Evolutionary conservation across 2,329 filamentous ascomycete genomes (phyloP).

Genomic region (Phyllosticta citribraziliensis): DNA sequence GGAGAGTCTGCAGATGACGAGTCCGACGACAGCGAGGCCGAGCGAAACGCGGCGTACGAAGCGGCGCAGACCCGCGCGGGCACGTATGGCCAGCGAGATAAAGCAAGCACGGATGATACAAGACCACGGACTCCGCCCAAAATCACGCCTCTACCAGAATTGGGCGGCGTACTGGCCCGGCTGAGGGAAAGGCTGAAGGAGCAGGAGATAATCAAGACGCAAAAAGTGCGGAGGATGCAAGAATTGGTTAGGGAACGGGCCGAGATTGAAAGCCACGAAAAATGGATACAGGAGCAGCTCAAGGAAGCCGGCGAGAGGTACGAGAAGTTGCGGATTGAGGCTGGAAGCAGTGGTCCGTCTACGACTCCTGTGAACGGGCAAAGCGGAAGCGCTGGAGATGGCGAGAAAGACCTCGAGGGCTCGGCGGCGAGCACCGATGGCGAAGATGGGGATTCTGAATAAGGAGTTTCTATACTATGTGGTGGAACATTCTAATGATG

Average conservation of each 20-base stretch:
- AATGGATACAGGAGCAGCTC: conserved; percentile 69
- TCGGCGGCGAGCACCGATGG: conserved; percentile 16
- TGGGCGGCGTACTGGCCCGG: conserved; percentile 56
- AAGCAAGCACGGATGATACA: conserved; percentile 29
- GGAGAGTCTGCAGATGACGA: conserved; percentile 53
- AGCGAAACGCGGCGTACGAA: conserved; percentile 71
- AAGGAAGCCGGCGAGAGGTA: conserved; percentile 71
- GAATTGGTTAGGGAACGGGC: conserved; percentile 58
- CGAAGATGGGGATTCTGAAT: not conserved
- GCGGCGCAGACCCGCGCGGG: conserved; percentile 75
- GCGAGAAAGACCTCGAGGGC: conserved; percentile 24
- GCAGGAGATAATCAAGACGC: conserved; percentile 51
- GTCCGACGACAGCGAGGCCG: conserved; percentile 53
- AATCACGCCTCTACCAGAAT: conserved; percentile 66
- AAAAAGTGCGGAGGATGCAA: conserved; percentile 54
- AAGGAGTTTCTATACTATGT: too few species aligned
- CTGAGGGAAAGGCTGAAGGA: conserved; percentile 52
- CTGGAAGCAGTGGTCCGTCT: conserved; percentile 27
- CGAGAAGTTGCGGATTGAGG: conserved; percentile 45
- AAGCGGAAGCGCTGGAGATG: conserved; percentile 21
- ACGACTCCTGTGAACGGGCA: conserved; percentile 21
- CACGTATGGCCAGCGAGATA: conserved; percentile 53
- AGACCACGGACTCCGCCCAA: conserved; percentile 54
- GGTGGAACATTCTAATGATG: too few species aligned
- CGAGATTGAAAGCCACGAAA: conserved; percentile 59